A percentile compares a stretch with the other conserved stretches of the same genome.
These are phyloP conservation scores for Umbelopsis sp. DNA, from an alignment of 371 early-diverging fungal genomes.

Conservation along the genomic window DNA sequence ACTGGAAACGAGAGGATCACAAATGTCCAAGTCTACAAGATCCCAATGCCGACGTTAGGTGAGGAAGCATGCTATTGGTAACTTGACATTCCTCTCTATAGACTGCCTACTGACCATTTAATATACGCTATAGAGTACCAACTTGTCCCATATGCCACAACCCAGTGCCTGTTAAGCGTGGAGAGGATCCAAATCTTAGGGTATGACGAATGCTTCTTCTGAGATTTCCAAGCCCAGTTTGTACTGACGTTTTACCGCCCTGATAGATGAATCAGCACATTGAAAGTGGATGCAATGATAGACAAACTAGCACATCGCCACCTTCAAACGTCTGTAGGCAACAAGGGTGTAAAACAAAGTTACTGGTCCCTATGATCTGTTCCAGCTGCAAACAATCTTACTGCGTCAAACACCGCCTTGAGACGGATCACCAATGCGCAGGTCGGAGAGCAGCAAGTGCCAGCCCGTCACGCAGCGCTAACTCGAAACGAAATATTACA, in stretches of 20 bases:
- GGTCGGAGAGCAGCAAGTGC: conserved; percentile 26
- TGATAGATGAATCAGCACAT: conserved; percentile 63
- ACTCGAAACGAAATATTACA: conserved; percentile 1
- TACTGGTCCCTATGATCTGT: conserved; percentile 62
- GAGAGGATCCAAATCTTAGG: conserved; percentile 66
- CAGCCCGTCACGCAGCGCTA: conserved; percentile 9
- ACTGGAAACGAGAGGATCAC: conserved; percentile 63
- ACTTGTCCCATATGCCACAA: conserved; percentile 66
- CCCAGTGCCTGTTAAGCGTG: conserved; percentile 66
- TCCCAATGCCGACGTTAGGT: conserved; percentile 53
- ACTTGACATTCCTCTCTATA: background rate
- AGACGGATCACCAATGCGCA: conserved; percentile 59
- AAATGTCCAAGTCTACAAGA: conserved; percentile 50
- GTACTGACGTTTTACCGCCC: background rate
- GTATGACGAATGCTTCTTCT: conserved; percentile 25
- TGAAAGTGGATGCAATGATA: conserved; percentile 58
- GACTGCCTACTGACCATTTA: background rate
- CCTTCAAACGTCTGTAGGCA: conserved; percentile 60
- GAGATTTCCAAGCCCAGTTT: background rate
- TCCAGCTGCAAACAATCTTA: conserved; percentile 58
- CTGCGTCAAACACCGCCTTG: conserved; percentile 70
- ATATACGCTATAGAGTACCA: conserved; percentile 45
- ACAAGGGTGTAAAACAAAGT: conserved; percentile 57
- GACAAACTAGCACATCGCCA: conserved; percentile 41
- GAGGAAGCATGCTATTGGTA: conserved; percentile 15